Conservation (phyloP, 768 basidiomycete species). For the Hygrophorus pudorinus region DNA sequence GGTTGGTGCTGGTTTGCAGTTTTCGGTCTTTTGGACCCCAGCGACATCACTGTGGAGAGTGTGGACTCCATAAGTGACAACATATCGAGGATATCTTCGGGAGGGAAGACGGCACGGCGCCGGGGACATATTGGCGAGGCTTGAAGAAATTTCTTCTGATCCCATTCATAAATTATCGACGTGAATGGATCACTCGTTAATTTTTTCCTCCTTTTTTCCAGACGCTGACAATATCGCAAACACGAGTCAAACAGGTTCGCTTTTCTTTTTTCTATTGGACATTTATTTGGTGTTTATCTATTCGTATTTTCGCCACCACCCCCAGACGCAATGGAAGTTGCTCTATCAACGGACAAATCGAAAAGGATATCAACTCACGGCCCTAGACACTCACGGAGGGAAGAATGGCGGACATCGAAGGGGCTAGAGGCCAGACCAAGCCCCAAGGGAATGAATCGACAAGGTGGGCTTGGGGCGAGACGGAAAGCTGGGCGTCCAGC, state of each 20-base stretch:
- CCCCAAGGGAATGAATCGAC: slow-evolving; percentile 51
- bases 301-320: too few species aligned
- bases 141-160: slow-evolving; percentile 6
- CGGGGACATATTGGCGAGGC: slow-evolving; percentile 5
- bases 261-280: background rate
- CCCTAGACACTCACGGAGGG: slow-evolving; percentile 62
- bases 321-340: slow-evolving; percentile 47
- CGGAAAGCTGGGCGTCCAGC: slow-evolving; percentile 64
- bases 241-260: slow-evolving; percentile 25
- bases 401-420: slow-evolving; percentile 76
- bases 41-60: slow-evolving; percentile 42
- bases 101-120: background rate
- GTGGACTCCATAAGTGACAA: slow-evolving; percentile 24
- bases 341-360: slow-evolving; percentile 16
- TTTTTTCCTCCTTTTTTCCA: slow-evolving; percentile 22
- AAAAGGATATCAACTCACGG: slow-evolving; percentile 72
- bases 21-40: slow-evolving; percentile 49
- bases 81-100: background rate
- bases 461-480: slow-evolving; percentile 49
- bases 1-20: slow-evolving; percentile 60
- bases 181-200: slow-evolving; percentile 31
- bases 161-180: slow-evolving; percentile 23
- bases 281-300: slow-evolving; percentile 7
- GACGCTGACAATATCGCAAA: slow-evolving; percentile 18
- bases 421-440: slow-evolving; percentile 49